Evolutionary conservation across 176 grass and related monocot genomes (phyloP).

Genomic region (Eremochloa ophiuroides): DNA sequence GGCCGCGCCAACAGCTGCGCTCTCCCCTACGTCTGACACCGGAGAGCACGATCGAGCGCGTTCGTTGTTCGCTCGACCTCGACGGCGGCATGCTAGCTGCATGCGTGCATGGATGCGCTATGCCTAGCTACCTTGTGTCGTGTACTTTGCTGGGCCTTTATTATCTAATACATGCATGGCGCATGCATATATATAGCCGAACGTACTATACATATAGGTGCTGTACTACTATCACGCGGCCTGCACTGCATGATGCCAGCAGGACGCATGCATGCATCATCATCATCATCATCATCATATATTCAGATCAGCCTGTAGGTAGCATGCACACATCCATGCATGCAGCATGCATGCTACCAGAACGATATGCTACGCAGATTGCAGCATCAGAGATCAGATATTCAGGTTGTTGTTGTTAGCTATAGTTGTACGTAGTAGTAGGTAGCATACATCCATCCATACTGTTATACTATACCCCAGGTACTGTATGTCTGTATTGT

Average conservation of each 20-base stretch:
- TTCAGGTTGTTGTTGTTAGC: not conserved
- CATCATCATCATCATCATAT: not conserved
- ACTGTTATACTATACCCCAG: not conserved
- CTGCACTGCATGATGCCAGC: not conserved
- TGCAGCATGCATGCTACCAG: too few relatives aligned
- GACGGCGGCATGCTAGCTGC: not conserved
- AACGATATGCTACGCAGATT: not conserved
- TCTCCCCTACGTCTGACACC: slow-evolving; percentile 31
- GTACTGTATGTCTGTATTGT: not conserved
- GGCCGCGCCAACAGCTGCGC: slow-evolving; percentile 12
- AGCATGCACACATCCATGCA: not conserved
- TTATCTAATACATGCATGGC: not conserved
- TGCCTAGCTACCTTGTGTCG: not conserved
- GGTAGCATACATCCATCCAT: not conserved
- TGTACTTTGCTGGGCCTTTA: not conserved
- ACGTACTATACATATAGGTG: not conserved
- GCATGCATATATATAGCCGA: not conserved
- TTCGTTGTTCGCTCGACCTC: not conserved
- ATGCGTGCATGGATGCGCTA: not conserved
- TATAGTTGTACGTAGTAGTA: not conserved
- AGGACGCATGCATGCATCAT: too few relatives aligned
- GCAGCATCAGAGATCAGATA: not conserved
- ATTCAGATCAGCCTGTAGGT: not conserved
- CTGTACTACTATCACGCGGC: not conserved
- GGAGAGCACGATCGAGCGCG: not conserved